A percentile compares a stretch with the other conserved stretches of the same genome.
Evolutionary conservation across 2,329 filamentous ascomycete genomes (phyloP).

Genomic region (Fusarium heterosporum): DNA sequence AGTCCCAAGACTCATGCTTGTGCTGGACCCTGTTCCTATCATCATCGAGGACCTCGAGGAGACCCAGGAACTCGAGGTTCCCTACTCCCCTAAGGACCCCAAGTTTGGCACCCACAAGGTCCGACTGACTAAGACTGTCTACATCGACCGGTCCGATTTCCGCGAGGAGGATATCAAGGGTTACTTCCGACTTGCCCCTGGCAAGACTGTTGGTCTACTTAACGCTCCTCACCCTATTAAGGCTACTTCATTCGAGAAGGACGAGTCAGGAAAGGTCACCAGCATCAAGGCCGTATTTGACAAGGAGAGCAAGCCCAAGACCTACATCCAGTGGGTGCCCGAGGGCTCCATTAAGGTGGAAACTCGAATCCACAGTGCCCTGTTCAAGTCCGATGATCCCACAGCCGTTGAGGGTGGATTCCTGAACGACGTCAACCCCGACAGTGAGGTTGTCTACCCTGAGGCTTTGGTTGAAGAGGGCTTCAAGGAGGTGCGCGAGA

Average conservation of each 20-base stretch:
- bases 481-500: conserved; percentile 78
- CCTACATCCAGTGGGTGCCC: conserved; percentile 90
- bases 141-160: conserved; percentile 87
- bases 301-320: conserved; percentile 79
- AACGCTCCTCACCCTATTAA: conserved; percentile 78
- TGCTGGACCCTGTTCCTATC: conserved; percentile 86
- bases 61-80: conserved; percentile 70
- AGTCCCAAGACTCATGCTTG: conserved; percentile 88
- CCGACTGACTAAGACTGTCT: conserved; percentile 79
- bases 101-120: conserved; percentile 71
- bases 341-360: conserved; percentile 76
- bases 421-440: conserved; percentile 83
- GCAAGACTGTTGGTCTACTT: conserved; percentile 80
- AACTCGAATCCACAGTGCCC: conserved; percentile 80
- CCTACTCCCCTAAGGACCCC: conserved; percentile 86
- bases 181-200: conserved; percentile 84
- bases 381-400: conserved; percentile 91
- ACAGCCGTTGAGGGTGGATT: conserved; percentile 82
- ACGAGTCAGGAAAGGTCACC: conserved; percentile 72
- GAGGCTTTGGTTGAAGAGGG: conserved; percentile 86
- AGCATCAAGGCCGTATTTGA: conserved; percentile 74
- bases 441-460: conserved; percentile 83
- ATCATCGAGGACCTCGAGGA: conserved; percentile 80
- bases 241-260: conserved; percentile 76
- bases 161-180: conserved; percentile 78